Evolutionary conservation across 805 yeast genomes (phyloP), one percentile per base, ranked within the genome.

Genomic region (Candida ponderosae): DNA sequence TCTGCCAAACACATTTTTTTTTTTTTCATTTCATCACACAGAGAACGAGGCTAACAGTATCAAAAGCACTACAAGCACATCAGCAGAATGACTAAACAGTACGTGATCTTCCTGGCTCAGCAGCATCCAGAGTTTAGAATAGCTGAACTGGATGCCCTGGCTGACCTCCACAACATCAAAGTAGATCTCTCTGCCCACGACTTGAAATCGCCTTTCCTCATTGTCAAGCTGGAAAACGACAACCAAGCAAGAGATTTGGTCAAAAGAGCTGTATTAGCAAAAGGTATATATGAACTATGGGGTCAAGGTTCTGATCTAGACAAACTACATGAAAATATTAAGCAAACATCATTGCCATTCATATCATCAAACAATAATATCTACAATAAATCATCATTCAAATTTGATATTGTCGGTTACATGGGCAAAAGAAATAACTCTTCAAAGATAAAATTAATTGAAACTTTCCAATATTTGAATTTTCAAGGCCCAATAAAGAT

Each of bases 61-160:
- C n/a, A n/a, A n/a, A n/a, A n/a, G n/a, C n/a, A n/a, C n/a, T n/a
- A n/a, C n/a, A n/a, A n/a, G n/a, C n/a, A n/a, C n/a, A n/a, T n/a
- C n/a, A n/a, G n/a, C n/a, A n/a, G n/a, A 28, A 47, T 41, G 46
- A 69, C 70, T 74, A 72, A 70, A 57, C 68, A 72, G 38, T 93
- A 86, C 52, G 56, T 90, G 34, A 65, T 93, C n/a, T 77, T 81
- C 53, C 69, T 93, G 53, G 96, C 96, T 4, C 96, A 89, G 59
- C 73, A 80, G 31, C 88, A 87, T 53, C 77, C 81, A 35, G 70
- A 74, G 41, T 90, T 90, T 59, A 68, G 97, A 34, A 60, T 61
- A 28, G 85, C 95, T 0, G 98, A 90, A 60, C 61, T 93, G 27
- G 87, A 82, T 48, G 81, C 97, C 0, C 60, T 93, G 32, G 97